These are phyloP conservation scores for Alternaria viburni DNA, from an alignment of 2,329 filamentous ascomycete species.

Conservation along the genomic window DNA sequence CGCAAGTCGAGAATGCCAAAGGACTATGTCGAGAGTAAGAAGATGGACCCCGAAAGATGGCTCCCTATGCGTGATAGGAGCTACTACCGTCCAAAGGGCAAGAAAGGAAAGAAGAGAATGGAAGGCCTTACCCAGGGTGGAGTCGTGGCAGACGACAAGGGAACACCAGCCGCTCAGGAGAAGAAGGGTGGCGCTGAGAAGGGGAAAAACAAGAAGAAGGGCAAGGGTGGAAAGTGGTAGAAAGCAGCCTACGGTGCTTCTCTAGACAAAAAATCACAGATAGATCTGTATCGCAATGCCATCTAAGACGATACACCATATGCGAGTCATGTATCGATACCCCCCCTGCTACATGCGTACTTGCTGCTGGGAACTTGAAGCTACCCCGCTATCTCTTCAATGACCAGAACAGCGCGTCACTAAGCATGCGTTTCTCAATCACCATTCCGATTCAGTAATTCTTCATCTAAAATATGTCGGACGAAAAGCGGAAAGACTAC, in stretches of 20 bases:
- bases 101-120: constrained; percentile 83
- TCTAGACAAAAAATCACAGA: neutral
- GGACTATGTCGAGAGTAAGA: constrained; percentile 77
- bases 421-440: neutral
- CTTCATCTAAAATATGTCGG: neutral
- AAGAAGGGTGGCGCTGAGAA: constrained; percentile 39
- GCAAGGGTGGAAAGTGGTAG: constrained; percentile 44
- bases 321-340: constrained; percentile 2
- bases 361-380: neutral
- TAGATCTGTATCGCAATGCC: neutral
- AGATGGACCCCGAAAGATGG: constrained; percentile 90
- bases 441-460: neutral
- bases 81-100: constrained; percentile 87
- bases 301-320: neutral
- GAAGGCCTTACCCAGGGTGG: constrained; percentile 82
- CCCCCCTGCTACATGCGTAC: constrained; percentile 3
- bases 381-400: constrained; percentile 6
- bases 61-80: constrained; percentile 87
- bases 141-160: constrained; percentile 71
- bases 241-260: neutral
- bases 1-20: constrained; percentile 71
- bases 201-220: constrained; percentile 47
- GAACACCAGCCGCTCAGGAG: constrained; percentile 36
- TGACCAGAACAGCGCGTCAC: neutral
- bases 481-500: neutral